Evolutionary conservation across 192 early-diverging fungal species (phyloP), one percentile per base, ranked within the genome.

Genomic region (Helicostylum pulchrum): DNA sequence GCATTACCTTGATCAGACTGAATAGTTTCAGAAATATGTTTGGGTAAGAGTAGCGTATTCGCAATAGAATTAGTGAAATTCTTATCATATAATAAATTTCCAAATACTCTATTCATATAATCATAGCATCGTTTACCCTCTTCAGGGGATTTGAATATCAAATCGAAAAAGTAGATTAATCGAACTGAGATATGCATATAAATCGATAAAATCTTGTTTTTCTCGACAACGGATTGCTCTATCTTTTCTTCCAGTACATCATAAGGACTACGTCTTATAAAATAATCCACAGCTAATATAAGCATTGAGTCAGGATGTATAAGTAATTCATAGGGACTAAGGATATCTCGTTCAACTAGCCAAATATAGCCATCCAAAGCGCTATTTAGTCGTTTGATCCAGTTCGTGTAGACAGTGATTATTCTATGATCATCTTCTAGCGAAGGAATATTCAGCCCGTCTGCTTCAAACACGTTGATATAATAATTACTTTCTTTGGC

Each of bases 331-430:
- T 34, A 44, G 4, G 72, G 39, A 26, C 53, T 39, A 9, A 78
- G n/a, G 6, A 75, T 21, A 15, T 43, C 9, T 7, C 67, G 54
- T 34, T 73, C 67, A 23, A 72, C 6, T 19, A 80, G n/a, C 59
- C 71, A 80, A 1, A 68, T 61, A 45, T 74, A 81, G 7, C 58
- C 77, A 55, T 77, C 62, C 11, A 69, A 49, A 23, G 67, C 57
- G 42, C 68, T 60, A 49, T 56, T 56, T 31, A 71, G 44, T 8
- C 65, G 68, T 8, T 42, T 44, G 3, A 65, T 42, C 75, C 77
- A 79, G 31, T 30, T 32, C 8, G 10, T 30, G 36, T 56, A 62
- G 10, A 21, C 26, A 30, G 23, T 32, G 0, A 58, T 43, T 39
- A 19, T 34, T 32, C 31, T 44, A 21, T 20, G 12, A 15, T 65